Conservation (phyloP, 2,329 filamentous ascomycete genomes). For the Ascochyta koolunga region DNA sequence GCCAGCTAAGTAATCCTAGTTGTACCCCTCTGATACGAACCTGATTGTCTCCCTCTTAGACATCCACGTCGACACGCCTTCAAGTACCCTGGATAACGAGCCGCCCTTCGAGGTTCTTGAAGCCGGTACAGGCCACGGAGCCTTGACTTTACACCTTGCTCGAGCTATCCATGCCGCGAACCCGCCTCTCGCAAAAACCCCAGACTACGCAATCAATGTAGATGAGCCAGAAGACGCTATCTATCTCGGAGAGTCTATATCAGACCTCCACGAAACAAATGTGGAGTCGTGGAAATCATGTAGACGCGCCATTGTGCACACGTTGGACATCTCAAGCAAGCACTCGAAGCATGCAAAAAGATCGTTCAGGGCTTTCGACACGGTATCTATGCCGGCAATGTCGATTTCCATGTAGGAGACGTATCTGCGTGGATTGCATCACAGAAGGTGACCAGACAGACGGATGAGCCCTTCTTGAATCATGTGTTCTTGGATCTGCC, state of each 20-base stretch:
- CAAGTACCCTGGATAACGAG: conserved; percentile 39
- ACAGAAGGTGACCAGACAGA: conserved; percentile 47
- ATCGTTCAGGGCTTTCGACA: conserved; percentile 70
- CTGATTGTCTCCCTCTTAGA: conserved; percentile 79
- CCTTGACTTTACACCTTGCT: conserved; percentile 75
- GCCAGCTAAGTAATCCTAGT: conserved; percentile 50
- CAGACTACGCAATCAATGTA: conserved; percentile 19
- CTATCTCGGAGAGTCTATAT: conserved; percentile 40
- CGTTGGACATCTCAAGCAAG: conserved; percentile 68
- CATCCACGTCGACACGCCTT: conserved; percentile 63
- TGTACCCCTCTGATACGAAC: conserved; percentile 77
- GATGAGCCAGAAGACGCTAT: conserved; percentile 38
- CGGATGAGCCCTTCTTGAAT: conserved; percentile 66
- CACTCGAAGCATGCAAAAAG: conserved; percentile 69
- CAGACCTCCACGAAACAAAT: conserved; percentile 38
- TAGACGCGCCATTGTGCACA: conserved; percentile 75
- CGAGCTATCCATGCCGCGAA: conserved; percentile 79
- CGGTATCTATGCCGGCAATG: conserved; percentile 71
- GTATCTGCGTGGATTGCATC: conserved; percentile 67
- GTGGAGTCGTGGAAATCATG: conserved; percentile 47
- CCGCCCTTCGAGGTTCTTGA: conserved; percentile 76
- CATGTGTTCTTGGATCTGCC: conserved; percentile 79
- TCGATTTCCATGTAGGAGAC: conserved; percentile 75
- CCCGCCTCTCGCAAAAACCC: conserved; percentile 53
- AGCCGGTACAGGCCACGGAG: conserved; percentile 84